Percentiles rank a stretch among this genome's conserved stretches.
These are phyloP conservation scores for Suillus fuscotomentosus DNA, from an alignment of 768 basidiomycete species.

Conservation along the genomic window DNA sequence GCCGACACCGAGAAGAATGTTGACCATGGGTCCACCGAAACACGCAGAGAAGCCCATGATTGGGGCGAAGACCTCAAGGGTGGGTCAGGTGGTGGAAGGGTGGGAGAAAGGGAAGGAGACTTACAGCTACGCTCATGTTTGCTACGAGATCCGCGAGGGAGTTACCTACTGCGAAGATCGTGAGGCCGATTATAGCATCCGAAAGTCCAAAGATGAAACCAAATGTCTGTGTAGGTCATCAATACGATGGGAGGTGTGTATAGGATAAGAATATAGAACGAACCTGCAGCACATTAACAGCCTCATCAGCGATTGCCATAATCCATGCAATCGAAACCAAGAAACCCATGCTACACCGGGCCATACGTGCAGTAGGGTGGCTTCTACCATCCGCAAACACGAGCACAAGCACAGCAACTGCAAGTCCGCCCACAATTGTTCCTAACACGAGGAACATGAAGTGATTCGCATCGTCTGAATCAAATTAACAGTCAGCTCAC, in stretches of 20 bases:
- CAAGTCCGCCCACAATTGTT: conserved; percentile 52
- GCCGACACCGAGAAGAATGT: conserved; percentile 88
- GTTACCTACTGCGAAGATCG: conserved; percentile 96
- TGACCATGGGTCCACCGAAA: conserved; percentile 91
- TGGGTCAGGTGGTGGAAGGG: not conserved
- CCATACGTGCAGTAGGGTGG: conserved; percentile 56
- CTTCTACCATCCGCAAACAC: conserved; percentile 60
- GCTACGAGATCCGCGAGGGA: conserved; percentile 96
- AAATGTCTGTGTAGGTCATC: conserved; percentile 59
- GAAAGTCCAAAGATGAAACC: conserved; percentile 94
- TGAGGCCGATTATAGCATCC: conserved; percentile 95
- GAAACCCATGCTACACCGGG: conserved; percentile 89
- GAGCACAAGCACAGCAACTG: conserved; percentile 53
- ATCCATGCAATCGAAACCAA: conserved; percentile 93
- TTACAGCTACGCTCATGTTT: conserved; percentile 90
- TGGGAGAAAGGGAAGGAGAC: conserved; percentile 20
- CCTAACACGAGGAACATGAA: conserved; percentile 54
- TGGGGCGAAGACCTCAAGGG: conserved; percentile 70
- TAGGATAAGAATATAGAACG: conserved; percentile 13
- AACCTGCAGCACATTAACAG: conserved; percentile 87
- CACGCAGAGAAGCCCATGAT: conserved; percentile 97
- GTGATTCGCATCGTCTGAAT: conserved; percentile 44
- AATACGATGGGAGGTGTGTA: conserved; percentile 2
- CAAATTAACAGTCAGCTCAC: not conserved
- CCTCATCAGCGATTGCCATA: conserved; percentile 96